phyloP scores from a whole-genome alignment of 768 basidiomycete species.

The Agaricus sinodeliciosus region DNA sequence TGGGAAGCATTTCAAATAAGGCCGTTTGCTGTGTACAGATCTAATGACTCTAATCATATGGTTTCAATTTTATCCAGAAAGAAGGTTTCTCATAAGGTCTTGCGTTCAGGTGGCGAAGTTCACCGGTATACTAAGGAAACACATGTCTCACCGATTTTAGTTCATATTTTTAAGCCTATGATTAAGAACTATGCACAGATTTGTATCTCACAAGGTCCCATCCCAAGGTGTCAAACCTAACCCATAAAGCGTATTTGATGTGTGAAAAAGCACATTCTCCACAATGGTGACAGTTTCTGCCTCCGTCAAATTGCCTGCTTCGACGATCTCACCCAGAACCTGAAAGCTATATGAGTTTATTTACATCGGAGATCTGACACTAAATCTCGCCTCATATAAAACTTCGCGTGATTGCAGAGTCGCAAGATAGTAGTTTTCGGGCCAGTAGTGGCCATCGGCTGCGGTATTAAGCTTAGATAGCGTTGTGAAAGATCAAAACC shows the following conservation, averaged over 20 bases:
- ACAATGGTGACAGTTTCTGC: constrained; percentile 47
- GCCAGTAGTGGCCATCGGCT: constrained; percentile 72
- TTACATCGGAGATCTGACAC: background rate
- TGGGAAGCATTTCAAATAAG: no score
- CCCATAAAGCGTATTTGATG: constrained; percentile 22
- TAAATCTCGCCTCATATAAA: constrained; percentile 44
- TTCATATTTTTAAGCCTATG: no score
- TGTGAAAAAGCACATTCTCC: constrained; percentile 24
- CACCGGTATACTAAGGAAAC: no score
- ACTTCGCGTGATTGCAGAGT: constrained; percentile 56
- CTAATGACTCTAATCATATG: no score
- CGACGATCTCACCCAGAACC: constrained; percentile 52
- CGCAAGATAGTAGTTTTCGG: constrained; percentile 68
- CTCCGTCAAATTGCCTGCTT: constrained; percentile 44
- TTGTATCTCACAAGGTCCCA: background rate
- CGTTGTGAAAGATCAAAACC: background rate
- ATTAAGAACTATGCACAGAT: no score
- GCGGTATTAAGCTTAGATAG: background rate
- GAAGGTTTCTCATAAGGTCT: no score
- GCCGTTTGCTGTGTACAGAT: no score
- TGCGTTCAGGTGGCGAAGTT: no score
- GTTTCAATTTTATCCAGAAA: no score
- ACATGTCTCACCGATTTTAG: no score
- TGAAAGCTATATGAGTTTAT: constrained; percentile 19
- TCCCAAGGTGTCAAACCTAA: constrained; percentile 32